Evolutionary conservation across 2,329 filamentous ascomycete genomes (phyloP).

Genomic region (Aspergillus caelatus): DNA sequence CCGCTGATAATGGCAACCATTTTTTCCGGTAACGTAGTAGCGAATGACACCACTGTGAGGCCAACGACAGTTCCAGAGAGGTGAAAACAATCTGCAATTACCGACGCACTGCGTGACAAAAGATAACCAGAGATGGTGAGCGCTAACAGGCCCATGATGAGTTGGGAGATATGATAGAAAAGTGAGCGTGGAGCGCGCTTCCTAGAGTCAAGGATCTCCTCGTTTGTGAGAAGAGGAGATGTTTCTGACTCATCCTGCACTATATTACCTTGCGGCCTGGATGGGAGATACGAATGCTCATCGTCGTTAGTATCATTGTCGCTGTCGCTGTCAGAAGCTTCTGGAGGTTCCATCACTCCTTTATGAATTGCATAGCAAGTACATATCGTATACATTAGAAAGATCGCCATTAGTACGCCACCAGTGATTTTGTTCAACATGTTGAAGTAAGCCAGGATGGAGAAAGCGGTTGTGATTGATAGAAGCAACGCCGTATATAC

Average conservation of each 20-base stretch:
- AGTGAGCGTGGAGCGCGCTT: slow-evolving; percentile 25
- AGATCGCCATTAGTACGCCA: slow-evolving; percentile 44
- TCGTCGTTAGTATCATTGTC: slow-evolving; percentile 17
- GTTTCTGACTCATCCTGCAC: slow-evolving; percentile 12
- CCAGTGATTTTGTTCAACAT: slow-evolving; percentile 41
- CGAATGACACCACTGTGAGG: slow-evolving; percentile 53
- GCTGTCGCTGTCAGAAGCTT: slow-evolving; percentile 45
- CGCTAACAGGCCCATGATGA: slow-evolving; percentile 48
- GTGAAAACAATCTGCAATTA: slow-evolving; percentile 44
- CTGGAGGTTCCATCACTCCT: slow-evolving; percentile 46
- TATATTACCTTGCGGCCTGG: neutral
- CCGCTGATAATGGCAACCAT: slow-evolving; percentile 55
- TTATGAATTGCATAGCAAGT: slow-evolving; percentile 51
- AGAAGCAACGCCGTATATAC: slow-evolving; percentile 51
- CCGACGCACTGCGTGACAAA: slow-evolving; percentile 49
- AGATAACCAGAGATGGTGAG: slow-evolving; percentile 54
- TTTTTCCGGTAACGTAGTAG: slow-evolving; percentile 59
- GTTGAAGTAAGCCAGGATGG: slow-evolving; percentile 40
- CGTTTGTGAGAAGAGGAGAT: slow-evolving; percentile 21
- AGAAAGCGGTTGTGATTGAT: slow-evolving; percentile 43
- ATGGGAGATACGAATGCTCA: neutral
- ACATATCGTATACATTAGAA: slow-evolving; percentile 49
- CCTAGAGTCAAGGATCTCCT: slow-evolving; percentile 6
- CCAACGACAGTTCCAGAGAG: slow-evolving; percentile 53
- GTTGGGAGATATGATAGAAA: slow-evolving; percentile 45